Evolutionary conservation across 2,329 filamentous ascomycete genomes (phyloP), one percentile per base, ranked within the genome.

Genomic region (Myotisia sp.): DNA sequence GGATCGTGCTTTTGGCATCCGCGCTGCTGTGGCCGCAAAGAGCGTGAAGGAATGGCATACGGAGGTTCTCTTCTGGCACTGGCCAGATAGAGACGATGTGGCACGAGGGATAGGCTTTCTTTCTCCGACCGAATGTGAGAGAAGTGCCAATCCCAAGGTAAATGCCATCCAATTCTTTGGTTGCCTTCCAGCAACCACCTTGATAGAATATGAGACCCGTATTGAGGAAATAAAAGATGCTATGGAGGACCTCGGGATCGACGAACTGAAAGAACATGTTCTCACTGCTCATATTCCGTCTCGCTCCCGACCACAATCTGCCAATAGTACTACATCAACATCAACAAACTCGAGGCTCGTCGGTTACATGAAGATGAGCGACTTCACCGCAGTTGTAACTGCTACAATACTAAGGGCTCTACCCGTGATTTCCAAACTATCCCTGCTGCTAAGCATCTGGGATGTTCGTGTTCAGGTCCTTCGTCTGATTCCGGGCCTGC

Each of bases 341-440:
- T n/a, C n/a, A n/a, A 46, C 37, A 38, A 37, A 35, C 37, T 51
- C 53, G 26, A 49, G 54, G 35, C 50, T 35, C 17, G 21, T 57
- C 36, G 56, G 64, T 26, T 81, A 81, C 55, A 71, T 70, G 42
- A 76, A 71, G 40, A 73, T 95, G 65, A 85, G 90, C 47, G 90
- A 95, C 54, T 74, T 93, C 48, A 86, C 84, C 6, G 83, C 87
- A 16, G 70, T 95, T 29, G 71, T 95, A 37, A 94, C 90, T 1
- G 82, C 86, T 18, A 92, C 87, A 21, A 80, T 93, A 12, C 61
- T 98, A n/a, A 82, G 90, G 50, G 75, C 84, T 3, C 66, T 98
- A 13, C 90, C 90, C 1, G 77, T 80, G 39, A 61, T 94, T 26
- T 79, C 83, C 6, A 76, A 70, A 36, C 59, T 98, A 14, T 75